Base-by-base conservation (phyloP, 2,329 filamentous ascomycete genomes). In the Alternaria brassicicola region DNA sequence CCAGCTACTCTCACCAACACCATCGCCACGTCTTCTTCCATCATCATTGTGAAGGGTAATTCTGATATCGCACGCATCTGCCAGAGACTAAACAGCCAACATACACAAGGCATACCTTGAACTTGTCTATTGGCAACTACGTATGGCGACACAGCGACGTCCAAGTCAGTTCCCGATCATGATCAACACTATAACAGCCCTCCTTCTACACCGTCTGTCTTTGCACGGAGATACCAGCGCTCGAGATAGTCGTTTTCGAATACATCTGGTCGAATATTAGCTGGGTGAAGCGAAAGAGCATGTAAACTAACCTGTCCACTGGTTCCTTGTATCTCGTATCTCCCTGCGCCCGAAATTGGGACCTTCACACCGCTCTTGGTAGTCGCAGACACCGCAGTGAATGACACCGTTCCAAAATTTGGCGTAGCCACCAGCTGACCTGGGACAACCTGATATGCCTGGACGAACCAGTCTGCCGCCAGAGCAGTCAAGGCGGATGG, bases 321-420 rank as follows among this genome's bases (percentile, higher is more conserved):
- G 25, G 65, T 70, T 13, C 69, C 69, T 38, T 70, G 68, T 12
- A 71, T 64, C 55, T 70, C 67, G 43, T 64, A 70, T 21, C 48
- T 49, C 3, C 67, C 69, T 21, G 69, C 69, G 19, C 61, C 57
- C 4, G 66, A 63, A 5, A 64, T 39, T 2, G 55, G 61, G 3
- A 72, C 66, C 9, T 36, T 50, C 31, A 50, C 54, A 4, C 69
- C 67, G 35, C 63, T 64, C 53, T 63, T 57, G 4, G 61, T 62
- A 21, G 62, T 70, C 12, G 69, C 68, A 13, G 28, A 61, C 3
- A 58, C 57, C 8, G 53, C 63, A 5, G 67, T 70, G 25, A 72
- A 69, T 1, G 62, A 53, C 7, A 72, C 46, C 4, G 63, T 69
- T 2, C 63, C 66, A 38, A 56, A 71, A 21, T 57, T 62, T 1